Evolutionary conservation across 768 basidiomycete species (phyloP), one percentile per base, ranked within the genome.

Genomic region (Pleurotus ostreatus): DNA sequence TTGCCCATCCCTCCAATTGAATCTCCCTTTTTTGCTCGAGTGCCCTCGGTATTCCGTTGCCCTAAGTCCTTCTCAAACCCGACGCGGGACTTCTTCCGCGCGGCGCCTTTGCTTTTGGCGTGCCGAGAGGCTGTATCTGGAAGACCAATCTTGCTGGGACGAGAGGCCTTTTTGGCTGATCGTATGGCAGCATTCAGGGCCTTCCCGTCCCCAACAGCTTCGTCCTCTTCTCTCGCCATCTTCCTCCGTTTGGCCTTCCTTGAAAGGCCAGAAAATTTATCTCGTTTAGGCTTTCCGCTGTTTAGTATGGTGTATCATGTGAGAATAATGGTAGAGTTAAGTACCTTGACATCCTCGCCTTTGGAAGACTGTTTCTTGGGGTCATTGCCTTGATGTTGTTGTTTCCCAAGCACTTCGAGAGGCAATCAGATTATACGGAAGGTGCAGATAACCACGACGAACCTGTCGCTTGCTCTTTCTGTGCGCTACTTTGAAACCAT

Each of bases 401-500:
- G 74, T 66, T 90, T 96, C 71, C 92, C 89, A 20, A 83, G 66
- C 46, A 30, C 6, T 39, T 49, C 41, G 38, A 53, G 22, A 59
- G 39, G 62, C 53, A 5, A 40, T 20, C 52, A 30, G 39, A 9
- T 37, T 22, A 51, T 22, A 23, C 25, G 55, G 41, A 52, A 43
- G 40, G 9, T 6, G 43, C 39, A 46, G 18, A 11, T 18, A 2
- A 55, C 8, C 26, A 47, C 16, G 15, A 56, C 68, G 41, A 59
- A 96, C 94, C 88, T 83, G 88, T 83, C 4, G 93, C 80, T 58
- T 81, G 83, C 59, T 78, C 71, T 74, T 90, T 98, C 63, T 97
- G 93, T 68, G 88, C 89, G 56, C 79, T 77, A 7, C 80, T 84
- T 72, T 98, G 97, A 80, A 99, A 99, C 97, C 97, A 99, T n/a